Evolutionary conservation across 106 monocot genomes (phyloP).

Genomic region (Dioscorea dumetorum): DNA sequence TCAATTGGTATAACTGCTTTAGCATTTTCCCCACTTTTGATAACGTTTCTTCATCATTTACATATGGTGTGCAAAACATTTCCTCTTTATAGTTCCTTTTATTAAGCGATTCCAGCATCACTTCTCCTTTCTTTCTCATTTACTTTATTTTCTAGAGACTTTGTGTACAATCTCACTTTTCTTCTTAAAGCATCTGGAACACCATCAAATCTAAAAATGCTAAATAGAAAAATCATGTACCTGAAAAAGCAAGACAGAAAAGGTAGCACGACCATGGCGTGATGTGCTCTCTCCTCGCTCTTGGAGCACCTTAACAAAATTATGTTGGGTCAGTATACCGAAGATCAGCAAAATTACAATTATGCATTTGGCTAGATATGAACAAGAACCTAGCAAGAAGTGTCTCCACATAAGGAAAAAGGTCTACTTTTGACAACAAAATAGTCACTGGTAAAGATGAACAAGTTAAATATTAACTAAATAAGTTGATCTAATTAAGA

Average conservation of each 20-base stretch:
- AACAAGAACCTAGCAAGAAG: too few species aligned
- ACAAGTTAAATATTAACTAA: not conserved
- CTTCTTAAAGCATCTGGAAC: too few species aligned
- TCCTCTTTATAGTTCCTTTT: too few species aligned
- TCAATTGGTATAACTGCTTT: too few species aligned
- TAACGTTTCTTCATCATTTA: too few species aligned
- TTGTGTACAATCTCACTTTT: too few species aligned
- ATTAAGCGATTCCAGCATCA: too few species aligned
- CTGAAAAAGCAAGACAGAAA: slow-evolving; percentile 97
- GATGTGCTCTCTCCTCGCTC: slow-evolving; percentile 98
- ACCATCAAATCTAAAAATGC: not conserved
- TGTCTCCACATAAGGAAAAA: not conserved
- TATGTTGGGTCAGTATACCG: not conserved
- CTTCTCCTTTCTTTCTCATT: too few species aligned
- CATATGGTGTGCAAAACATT: too few species aligned
- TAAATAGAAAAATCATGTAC: slow-evolving; percentile 20
- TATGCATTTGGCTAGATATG: not conserved
- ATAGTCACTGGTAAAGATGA: not conserved
- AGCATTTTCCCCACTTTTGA: too few species aligned
- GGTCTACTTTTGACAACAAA: not conserved
- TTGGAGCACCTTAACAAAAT: slow-evolving; percentile 72
- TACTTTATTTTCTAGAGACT: too few species aligned
- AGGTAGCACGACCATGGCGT: slow-evolving; percentile 97
- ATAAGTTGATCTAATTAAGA: not conserved
- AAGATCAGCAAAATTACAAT: not conserved